Base-by-base conservation (phyloP, 2,329 filamentous ascomycete species). In the Cercospora zeae-maydis region DNA sequence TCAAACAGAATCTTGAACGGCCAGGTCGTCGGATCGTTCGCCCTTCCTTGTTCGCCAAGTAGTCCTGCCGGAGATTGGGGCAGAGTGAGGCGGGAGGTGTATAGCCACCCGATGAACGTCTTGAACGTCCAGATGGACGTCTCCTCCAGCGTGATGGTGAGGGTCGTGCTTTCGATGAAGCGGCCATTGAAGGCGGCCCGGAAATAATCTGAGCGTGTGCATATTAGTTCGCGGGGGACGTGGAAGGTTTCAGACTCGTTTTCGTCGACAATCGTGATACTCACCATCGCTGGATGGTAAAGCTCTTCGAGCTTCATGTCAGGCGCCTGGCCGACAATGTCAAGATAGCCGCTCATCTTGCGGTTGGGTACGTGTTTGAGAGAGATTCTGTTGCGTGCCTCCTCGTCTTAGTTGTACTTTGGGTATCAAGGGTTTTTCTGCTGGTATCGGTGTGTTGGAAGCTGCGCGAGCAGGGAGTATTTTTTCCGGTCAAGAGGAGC, bases 21-120 rank as follows among this genome's bases (percentile, higher is more conserved):
- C 61, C 65, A 67, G 3, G 63, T 60, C 9, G 56, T 51, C 0
- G 64, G 51, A 21, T 66, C 59, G 4, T 49, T 8, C 5, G 19
- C 16, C 1, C 45, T 4, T 5, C 52, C 36, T 2, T 30, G 19
- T 21, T 55, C 33, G 16, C 34, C 19, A 16, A 53, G 33, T 14
- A 55, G 34, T 1, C 13, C 16, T 13, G 24, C 19, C 10, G 34
- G 16, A 3, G 10, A 0, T 6, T 47, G 36, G 36, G 49, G 24
- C 9, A 61, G 16, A 36, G 5, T 36, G 19, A 64, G 36, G 8
- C 33, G 59, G 8, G 42, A 36, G 11, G 59, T 65, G 37, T 63
- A 65, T n/a, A 66, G 56, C 63, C 65, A 66, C 0, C 27, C 13
- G 2, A 65, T 19, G 39, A 65, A 66, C 2, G 61, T 58, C 51